Evolutionary conservation across 1,139 yeast genomes (phyloP).

Genomic region (Protomyces arabidopsidicola): DNA sequence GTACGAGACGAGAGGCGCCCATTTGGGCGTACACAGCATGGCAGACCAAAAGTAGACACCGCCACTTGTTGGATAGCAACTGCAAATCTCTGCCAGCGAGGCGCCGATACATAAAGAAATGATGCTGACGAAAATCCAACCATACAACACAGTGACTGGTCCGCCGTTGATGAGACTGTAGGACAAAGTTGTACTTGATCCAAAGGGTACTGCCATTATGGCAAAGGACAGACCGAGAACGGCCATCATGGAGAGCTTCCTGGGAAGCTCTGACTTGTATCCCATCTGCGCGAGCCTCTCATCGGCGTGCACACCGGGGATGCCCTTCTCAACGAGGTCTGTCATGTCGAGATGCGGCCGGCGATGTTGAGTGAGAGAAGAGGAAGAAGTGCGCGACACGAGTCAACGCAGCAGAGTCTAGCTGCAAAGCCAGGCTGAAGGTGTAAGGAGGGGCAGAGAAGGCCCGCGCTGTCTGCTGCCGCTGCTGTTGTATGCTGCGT

Average conservation of each 20-base stretch:
- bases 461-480: too few relatives aligned
- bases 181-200: conserved; percentile 43
- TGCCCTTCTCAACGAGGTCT: background rate
- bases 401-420: too few relatives aligned
- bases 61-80: conserved; percentile 56
- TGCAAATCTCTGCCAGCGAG: conserved; percentile 22
- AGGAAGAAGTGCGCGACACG: too few relatives aligned
- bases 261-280: conserved; percentile 42
- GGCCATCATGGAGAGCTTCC: conserved; percentile 40
- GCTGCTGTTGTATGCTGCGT: too few relatives aligned
- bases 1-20: conserved; percentile 18
- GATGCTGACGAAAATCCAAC: conserved; percentile 24
- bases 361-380: too few relatives aligned
- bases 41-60: conserved; percentile 57
- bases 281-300: conserved; percentile 40
- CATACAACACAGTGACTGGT: conserved; percentile 24
- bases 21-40: conserved; percentile 50
- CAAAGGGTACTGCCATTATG: conserved; percentile 42
- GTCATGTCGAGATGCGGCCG: background rate
- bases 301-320: conserved; percentile 30
- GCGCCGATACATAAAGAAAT: conserved; percentile 34
- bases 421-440: too few relatives aligned
- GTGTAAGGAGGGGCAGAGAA: too few relatives aligned
- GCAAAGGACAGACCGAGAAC: conserved; percentile 43
- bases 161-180: conserved; percentile 33